Base-by-base conservation (phyloP, 2,329 filamentous ascomycete genomes). In the Phoma sp. region DNA sequence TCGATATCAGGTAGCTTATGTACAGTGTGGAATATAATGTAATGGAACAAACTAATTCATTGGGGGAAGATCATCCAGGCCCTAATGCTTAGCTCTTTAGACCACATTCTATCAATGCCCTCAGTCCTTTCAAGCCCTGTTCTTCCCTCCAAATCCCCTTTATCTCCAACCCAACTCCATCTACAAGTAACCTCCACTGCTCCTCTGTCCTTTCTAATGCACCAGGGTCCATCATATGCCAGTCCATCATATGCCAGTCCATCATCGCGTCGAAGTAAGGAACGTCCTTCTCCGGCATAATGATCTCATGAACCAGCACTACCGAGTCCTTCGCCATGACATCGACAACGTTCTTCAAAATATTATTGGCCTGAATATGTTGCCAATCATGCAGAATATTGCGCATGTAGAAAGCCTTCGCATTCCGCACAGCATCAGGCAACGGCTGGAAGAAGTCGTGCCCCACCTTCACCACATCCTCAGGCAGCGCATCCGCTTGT, bases 231-330 rank as follows among this genome's bases (percentile, higher is more conserved):
- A 80, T 74, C 77, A 81, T 78, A 30, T 72, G 65, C 46, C 78
- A 64, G 60, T 81, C 78, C 30, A 78, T 57, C 10, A 62, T 60
- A n/a, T n/a, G n/a, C 46, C 78, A 64, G 60, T 81, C 78, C 30
- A 78, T 57, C 10, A 62, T 60, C 1, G 70, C 74, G 27, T 61
- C 46, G 11, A 70, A 65, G 55, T 64, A 66, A 4, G 62, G 55
- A 0, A 77, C 68, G 1, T 67, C 68, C 1, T 55, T 68, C 7
- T 75, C 70, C 3, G 76, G 75, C 13, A 80, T 62, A 0, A 77
- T 64, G 46, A 74, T 73, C 38, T 81, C 79, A 30, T 77, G 74
- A 33, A 82, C 70, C 13, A 82, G 59, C 4, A 81, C 37, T 47
- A 77, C 76, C 7, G 74, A 78, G 73, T 42, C 74, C 67, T 41